These are phyloP conservation scores for Metschnikowia dekortorum DNA, from an alignment of 805 yeast species.

Conservation along the genomic window DNA sequence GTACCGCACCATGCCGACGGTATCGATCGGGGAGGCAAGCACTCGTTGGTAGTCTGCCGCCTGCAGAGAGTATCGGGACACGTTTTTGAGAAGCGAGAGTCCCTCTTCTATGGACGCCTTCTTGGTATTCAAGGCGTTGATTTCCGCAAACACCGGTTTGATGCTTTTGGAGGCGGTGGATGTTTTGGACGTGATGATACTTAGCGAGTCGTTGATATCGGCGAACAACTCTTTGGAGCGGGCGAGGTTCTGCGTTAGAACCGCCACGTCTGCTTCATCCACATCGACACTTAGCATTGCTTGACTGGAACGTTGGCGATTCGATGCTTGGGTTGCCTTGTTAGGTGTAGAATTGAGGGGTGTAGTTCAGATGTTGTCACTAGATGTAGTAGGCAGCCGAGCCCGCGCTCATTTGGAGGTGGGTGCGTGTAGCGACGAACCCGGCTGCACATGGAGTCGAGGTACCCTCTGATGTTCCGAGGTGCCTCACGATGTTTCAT, in stretches of 20 bases:
- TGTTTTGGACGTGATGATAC: slow-evolving; percentile 49
- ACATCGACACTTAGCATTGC: slow-evolving; percentile 40
- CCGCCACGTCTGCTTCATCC: slow-evolving; percentile 81
- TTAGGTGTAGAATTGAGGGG: neutral
- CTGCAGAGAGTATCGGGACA: slow-evolving; percentile 44
- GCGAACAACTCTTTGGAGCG: slow-evolving; percentile 54
- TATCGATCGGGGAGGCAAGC: slow-evolving; percentile 31
- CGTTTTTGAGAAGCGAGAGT: slow-evolving; percentile 48
- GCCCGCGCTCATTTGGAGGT: no score
- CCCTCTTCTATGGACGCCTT: slow-evolving; percentile 57
- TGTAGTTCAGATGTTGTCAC: neutral
- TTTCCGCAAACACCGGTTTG: slow-evolving; percentile 65
- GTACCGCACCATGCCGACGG: slow-evolving; percentile 37
- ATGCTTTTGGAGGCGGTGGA: slow-evolving; percentile 57
- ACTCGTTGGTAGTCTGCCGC: slow-evolving; percentile 39
- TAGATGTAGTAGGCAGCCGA: neutral
- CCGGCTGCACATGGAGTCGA: no score
- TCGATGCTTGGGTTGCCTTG: neutral
- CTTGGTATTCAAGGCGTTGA: slow-evolving; percentile 50
- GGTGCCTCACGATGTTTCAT: no score
- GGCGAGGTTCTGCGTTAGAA: slow-evolving; percentile 67
- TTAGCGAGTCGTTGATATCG: slow-evolving; percentile 52
- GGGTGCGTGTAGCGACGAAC: no score
- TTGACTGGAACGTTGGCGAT: neutral
- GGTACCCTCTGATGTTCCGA: no score